Conservation (phyloP, 2,329 filamentous ascomycete genomes). For the Xylaria digitata region DNA sequence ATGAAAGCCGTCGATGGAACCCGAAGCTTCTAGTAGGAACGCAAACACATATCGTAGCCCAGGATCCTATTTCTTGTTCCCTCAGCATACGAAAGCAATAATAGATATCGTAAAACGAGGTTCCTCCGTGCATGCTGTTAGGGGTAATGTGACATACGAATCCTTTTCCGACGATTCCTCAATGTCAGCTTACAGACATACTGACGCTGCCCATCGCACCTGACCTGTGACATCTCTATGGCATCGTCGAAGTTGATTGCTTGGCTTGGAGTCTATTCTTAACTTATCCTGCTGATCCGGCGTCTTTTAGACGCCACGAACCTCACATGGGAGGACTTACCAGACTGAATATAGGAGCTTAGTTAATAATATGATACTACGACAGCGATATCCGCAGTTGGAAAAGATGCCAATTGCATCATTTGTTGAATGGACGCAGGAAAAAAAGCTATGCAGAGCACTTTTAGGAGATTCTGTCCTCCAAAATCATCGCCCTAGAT, state of each 20-base stretch:
- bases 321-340: neutral
- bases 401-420: neutral
- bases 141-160: neutral
- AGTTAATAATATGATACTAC: neutral
- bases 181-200: constrained; percentile 34
- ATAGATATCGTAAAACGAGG: neutral
- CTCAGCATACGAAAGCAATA: neutral
- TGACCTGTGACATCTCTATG: constrained; percentile 1
- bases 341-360: neutral
- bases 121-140: neutral
- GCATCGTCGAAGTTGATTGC: constrained; percentile 2
- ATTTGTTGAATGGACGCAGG: neutral
- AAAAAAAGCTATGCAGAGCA: neutral
- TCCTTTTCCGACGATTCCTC: neutral
- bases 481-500: constrained; percentile 7
- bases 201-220: constrained; percentile 5
- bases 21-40: neutral
- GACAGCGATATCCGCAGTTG: neutral
- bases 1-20: neutral
- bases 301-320: neutral
- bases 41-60: neutral
- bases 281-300: neutral
- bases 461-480: neutral
- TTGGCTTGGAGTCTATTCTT: constrained; percentile 8
- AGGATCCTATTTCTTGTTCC: neutral